Percentiles rank a stretch among this genome's conserved stretches.
phyloP scores from a whole-genome alignment of 768 basidiomycete genomes.

The Hypholoma sublateritium region DNA sequence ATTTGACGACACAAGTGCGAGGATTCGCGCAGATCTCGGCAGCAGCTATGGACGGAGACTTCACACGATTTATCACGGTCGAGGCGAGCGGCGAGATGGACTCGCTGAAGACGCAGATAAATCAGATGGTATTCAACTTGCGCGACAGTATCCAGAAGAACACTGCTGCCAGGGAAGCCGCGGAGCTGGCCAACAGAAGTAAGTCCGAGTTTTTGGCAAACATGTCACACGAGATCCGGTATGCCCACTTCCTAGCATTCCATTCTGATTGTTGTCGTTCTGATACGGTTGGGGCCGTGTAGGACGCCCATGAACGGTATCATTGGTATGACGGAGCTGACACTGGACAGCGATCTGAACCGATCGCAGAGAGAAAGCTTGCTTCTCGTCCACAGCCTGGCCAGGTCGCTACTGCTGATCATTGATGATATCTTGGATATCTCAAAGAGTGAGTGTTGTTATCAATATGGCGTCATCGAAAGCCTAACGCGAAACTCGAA shows the following conservation, averaged over 20 bases:
- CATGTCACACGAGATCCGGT: conserved; percentile 97
- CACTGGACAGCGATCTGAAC: conserved; percentile 94
- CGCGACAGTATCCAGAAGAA: conserved; percentile 98
- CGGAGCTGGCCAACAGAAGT: conserved; percentile 94
- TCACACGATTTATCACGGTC: conserved; percentile 98
- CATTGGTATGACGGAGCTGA: conserved; percentile 99
- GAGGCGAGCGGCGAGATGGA: conserved; percentile 99
- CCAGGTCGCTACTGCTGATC: conserved; percentile 89
- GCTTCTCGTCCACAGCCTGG: conserved; percentile 92
- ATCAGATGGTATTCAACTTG: conserved; percentile 98
- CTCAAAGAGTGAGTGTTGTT: conserved; percentile 82
- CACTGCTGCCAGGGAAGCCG: conserved; percentile 94
- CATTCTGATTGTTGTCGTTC: neutral
- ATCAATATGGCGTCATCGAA: neutral
- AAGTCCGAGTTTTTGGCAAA: conserved; percentile 99
- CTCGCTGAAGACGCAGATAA: conserved; percentile 97
- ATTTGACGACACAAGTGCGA: conserved; percentile 96
- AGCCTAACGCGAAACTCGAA: conserved; percentile 14
- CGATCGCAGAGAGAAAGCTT: conserved; percentile 94
- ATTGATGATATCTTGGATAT: conserved; percentile 99
- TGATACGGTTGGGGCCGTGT: conserved; percentile 1
- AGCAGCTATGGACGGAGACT: conserved; percentile 98
- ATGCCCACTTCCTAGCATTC: conserved; percentile 26
- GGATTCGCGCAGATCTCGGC: conserved; percentile 99
- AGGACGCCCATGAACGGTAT: conserved; percentile 99